phyloP scores from a whole-genome alignment of 2,329 filamentous ascomycete genomes.

The Fusarium clavum region DNA sequence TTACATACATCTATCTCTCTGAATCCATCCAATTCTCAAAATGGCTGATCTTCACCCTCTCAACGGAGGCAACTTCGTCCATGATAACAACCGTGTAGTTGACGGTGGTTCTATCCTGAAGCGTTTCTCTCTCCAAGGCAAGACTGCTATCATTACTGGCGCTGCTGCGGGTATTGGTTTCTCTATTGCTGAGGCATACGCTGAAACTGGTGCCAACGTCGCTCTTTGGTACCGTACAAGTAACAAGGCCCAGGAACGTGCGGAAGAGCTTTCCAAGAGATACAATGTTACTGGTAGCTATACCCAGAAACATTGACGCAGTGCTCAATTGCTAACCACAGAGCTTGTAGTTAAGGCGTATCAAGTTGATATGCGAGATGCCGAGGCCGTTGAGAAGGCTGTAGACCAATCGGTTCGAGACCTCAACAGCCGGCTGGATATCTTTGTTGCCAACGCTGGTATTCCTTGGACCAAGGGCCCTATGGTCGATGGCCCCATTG shows the following conservation, averaged over 20 bases:
- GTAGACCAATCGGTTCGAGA: conserved; percentile 67
- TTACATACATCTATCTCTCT: neutral
- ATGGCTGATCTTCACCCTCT: conserved; percentile 43
- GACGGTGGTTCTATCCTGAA: conserved; percentile 45
- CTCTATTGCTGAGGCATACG: conserved; percentile 69
- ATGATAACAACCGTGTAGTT: conserved; percentile 37
- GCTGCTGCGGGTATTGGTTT: conserved; percentile 73
- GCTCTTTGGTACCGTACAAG: conserved; percentile 77
- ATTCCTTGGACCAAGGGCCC: conserved; percentile 77
- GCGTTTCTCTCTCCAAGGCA: conserved; percentile 72
- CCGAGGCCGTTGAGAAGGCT: conserved; percentile 60
- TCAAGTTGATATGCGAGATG: conserved; percentile 67
- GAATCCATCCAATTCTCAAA: neutral
- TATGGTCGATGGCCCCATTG: conserved; percentile 72
- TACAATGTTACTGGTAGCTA: conserved; percentile 72
- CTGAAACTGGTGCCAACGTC: conserved; percentile 75
- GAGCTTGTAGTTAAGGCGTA: conserved; percentile 65
- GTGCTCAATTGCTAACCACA: neutral
- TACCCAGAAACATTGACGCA: neutral
- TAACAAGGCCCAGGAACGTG: conserved; percentile 67
- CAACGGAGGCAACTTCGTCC: conserved; percentile 44
- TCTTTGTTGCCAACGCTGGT: conserved; percentile 82
- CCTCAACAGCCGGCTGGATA: conserved; percentile 77
- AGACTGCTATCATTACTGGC: conserved; percentile 75
- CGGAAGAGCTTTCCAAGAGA: conserved; percentile 69